Evolutionary conservation across 176 grass and related monocot species (phyloP), one percentile per base, ranked within the genome.

Genomic region (Bromus sterilis): DNA sequence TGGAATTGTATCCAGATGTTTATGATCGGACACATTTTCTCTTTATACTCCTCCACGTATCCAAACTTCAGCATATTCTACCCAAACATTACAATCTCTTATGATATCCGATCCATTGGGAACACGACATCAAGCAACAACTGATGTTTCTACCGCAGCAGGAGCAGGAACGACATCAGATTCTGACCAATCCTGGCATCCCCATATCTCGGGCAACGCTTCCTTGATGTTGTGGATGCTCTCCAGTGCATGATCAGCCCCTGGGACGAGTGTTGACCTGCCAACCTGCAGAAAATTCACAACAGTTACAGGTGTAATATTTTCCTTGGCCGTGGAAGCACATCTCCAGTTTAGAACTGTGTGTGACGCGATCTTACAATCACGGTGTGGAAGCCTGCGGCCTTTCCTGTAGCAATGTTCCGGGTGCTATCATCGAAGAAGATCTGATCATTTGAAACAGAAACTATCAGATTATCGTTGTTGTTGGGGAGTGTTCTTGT

Each of bases 151-250:
- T 2, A 76, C 81, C 25, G 65, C 6, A 28, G 7, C 62, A 7
- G 88, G 55, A 71, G 80, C 13, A 90, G 41, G 64, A 81, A 75
- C 42, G 30, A 4, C 51, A 30, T 90, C 87, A 31, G 31, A 82
- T 51, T 79, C 82, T 55, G 55, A 81, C 41, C 56, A 34, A 41
- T 84, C 72, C 1, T 49, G 24, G 11, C 55, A 75, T 56, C 78
- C 78, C 90, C 93, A 95, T 87, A 93, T 85, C 79, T 92, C 78
- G 0, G 87, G 85, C 21, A 96, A 46, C 28, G 90, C 90, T 65
- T 88, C 79, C 73, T 79, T 90, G 9, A 91, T 91, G 83, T 93
- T 93, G 26, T 96, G 93, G 28, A 96, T 96, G 85, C 82, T 96
- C 60, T 86, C 85, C 24, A 93, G 41, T 1, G 90, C 93, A 53